Base-by-base conservation (phyloP, 2,329 filamentous ascomycete species). In the Chaetomiaceae sp. region DNA sequence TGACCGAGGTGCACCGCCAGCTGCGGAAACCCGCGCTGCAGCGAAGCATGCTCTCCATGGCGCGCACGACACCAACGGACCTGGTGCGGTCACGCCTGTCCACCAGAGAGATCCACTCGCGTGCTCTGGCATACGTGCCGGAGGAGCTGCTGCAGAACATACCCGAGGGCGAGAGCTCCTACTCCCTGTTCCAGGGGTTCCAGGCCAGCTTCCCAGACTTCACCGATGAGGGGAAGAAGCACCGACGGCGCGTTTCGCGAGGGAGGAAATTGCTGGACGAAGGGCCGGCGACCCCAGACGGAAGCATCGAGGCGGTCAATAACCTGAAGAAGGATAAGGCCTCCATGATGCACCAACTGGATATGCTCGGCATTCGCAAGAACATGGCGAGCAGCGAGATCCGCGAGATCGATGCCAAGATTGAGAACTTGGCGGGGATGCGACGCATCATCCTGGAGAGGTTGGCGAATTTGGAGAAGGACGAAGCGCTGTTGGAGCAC, bases 371-470 rank as follows among this genome's bases (percentile, higher is more conserved):
- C 3, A 81, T 97, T 52, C 80, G 93, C 49, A 98, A 98, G 68
- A 95, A 93, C 62, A 96, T 98, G 91, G 91, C 90, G 57, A 93
- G 88, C 60, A 86, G 88, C 53, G 93, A 98, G 66, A 97, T 98
- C 49, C 81, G 83, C 50, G 93, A 98, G 61, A 95, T 98, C 51
- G 93, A 98, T 68, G 90, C 86, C 68, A 98, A 97, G 68, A 91
- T 98, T 53, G 81, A 88, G 50, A 97, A 97, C 65, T 72, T 98
- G 45, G 84, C 88, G 57, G 88, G 81, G 52, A 96, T 97, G 88
- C 84, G 93, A 55, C 86, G 84, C 61, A 94, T 96, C 51, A 86
- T 97, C 37, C 67, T 98, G 47, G 89, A 96, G 45, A 78, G 93
- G 52, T 68, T 98, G 55, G 90, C 90, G 1, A 80, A 78, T 2